These are phyloP conservation scores for Fonsecaea erecta DNA, from an alignment of 2,329 filamentous ascomycete genomes.

Conservation along the genomic window DNA sequence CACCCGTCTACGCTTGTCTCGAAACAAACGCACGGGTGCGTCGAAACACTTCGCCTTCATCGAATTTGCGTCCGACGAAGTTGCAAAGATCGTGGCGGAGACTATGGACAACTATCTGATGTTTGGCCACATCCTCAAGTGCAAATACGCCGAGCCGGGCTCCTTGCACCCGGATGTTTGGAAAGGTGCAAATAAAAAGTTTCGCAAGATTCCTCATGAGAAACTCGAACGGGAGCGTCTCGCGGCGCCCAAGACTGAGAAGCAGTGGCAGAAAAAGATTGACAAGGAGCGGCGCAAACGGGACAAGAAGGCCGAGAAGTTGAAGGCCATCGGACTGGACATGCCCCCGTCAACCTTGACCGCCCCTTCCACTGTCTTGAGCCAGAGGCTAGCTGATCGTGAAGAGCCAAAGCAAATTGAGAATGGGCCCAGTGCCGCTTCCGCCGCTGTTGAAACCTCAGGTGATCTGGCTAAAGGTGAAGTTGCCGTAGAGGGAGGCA, in stretches of 20 bases:
- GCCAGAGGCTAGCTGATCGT: conserved; percentile 39
- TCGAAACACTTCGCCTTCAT: conserved; percentile 96
- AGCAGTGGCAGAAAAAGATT: conserved; percentile 78
- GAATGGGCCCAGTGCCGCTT: conserved; percentile 40
- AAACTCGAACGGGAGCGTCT: conserved; percentile 79
- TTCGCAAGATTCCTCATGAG: conserved; percentile 86
- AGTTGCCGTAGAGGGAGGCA: conserved; percentile 35
- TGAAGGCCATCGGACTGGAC: conserved; percentile 82
- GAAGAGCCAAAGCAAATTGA: conserved; percentile 26
- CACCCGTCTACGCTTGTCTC: conserved; percentile 76
- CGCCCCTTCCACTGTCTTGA: conserved; percentile 57
- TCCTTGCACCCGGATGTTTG: conserved; percentile 81
- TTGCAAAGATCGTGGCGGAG: conserved; percentile 89
- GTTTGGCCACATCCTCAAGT: conserved; percentile 91
- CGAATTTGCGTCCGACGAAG: conserved; percentile 76
- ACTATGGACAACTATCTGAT: conserved; percentile 98
- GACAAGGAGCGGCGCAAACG: conserved; percentile 73
- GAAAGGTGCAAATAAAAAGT: conserved; percentile 87
- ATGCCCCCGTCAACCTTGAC: conserved; percentile 76
- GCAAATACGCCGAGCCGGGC: conserved; percentile 75
- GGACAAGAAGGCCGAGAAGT: conserved; percentile 69
- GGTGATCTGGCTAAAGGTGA: conserved; percentile 42
- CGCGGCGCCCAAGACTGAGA: conserved; percentile 72
- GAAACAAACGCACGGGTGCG: conserved; percentile 87
- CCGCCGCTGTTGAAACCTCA: conserved; percentile 37